A percentile compares a stretch with the other conserved stretches of the same genome.
These are phyloP conservation scores for Kurtzmaniella cleridarum DNA, from an alignment of 805 yeast genomes.

Conservation along the genomic window DNA sequence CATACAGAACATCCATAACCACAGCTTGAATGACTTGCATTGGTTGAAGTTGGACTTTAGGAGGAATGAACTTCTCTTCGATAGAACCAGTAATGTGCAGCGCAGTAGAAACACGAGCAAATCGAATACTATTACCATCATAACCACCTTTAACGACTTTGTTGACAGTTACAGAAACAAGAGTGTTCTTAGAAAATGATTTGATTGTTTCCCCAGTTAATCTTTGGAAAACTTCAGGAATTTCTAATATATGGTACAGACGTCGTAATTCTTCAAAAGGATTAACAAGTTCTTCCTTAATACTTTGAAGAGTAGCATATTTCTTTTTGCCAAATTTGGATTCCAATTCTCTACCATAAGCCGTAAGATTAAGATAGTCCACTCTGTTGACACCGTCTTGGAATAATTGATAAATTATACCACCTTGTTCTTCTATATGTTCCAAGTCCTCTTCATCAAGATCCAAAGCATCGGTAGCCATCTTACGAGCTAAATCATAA, in stretches of 20 bases:
- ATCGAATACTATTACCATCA: conserved; percentile 41
- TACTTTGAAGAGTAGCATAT: conserved; percentile 75
- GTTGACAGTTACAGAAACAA: conserved; percentile 70
- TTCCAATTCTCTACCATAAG: conserved; percentile 87
- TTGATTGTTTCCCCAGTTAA: conserved; percentile 82
- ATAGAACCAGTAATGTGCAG: conserved; percentile 39
- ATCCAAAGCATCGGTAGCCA: conserved; percentile 97
- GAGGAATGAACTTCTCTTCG: conserved; percentile 43
- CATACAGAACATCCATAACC: conserved; percentile 64
- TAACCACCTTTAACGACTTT: conserved; percentile 58
- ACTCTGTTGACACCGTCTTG: conserved; percentile 69
- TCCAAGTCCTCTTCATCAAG: conserved; percentile 90
- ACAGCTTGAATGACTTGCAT: conserved; percentile 90
- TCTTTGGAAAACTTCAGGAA: conserved; percentile 75
- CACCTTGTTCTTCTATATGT: conserved; percentile 74
- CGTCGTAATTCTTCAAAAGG: conserved; percentile 85
- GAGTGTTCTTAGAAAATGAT: conserved; percentile 59
- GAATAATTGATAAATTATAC: conserved; percentile 68
- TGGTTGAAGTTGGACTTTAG: conserved; percentile 35
- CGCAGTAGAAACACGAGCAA: conserved; percentile 35
- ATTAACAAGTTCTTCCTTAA: conserved; percentile 78
- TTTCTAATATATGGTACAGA: conserved; percentile 58
- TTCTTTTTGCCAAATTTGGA: conserved; percentile 64
- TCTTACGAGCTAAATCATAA: conserved; percentile 89
- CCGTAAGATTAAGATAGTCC: conserved; percentile 83